Evolutionary conservation across 2,329 filamentous ascomycete genomes (phyloP), one percentile per base, ranked within the genome.

Genomic region (Scedosporium dehoogii): DNA sequence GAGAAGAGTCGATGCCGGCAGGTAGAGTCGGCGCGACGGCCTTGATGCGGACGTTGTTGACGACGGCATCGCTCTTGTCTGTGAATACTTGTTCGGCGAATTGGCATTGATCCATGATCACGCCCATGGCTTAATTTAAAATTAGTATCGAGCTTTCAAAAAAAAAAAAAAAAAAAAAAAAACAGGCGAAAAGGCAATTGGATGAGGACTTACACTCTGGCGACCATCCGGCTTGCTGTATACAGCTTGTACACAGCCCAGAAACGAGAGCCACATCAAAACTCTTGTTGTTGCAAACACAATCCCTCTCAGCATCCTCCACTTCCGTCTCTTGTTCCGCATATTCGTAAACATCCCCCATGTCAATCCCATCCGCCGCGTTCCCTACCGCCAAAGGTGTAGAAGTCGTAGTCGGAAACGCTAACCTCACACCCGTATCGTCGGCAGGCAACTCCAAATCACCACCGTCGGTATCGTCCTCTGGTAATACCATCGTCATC

Each of bases 241-340:
- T 73, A 63, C 75, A 78, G 60, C 74, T 73, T 18, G 74, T 69
- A 48, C 75, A 78, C 7, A 76, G 65, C 1, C 69, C 74, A 5
- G 73, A 72, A n/a, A 78, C 65, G 44, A 68, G 64, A 41, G 71
- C 68, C 12, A 78, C 75, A 56, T 78, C 69, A 60, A 78, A 77
- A 65, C 75, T 77, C 61, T 68, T 66, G 60, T 77, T 76, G 6
- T 65, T 59, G 59, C 75, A 78, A 3, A 76, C 72, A 60, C 75
- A 78, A 14, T 69, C 64, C 60, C 69, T 66, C 62, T 78, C 75
- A 1, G 69, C 69, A 16, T 68, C 66, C 38, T 68, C 66, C 29
- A 64, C 64, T 7, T 62, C 48, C 33, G 57, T 41, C 61, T 58
- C 21, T 23, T 58, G 58, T 59, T 62, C 58, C 27, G 63, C 64